Evolutionary conservation across 495 filamentous ascomycete genomes (phyloP), one percentile per base, ranked within the genome.

Genomic region (Lophium mytilinum): DNA sequence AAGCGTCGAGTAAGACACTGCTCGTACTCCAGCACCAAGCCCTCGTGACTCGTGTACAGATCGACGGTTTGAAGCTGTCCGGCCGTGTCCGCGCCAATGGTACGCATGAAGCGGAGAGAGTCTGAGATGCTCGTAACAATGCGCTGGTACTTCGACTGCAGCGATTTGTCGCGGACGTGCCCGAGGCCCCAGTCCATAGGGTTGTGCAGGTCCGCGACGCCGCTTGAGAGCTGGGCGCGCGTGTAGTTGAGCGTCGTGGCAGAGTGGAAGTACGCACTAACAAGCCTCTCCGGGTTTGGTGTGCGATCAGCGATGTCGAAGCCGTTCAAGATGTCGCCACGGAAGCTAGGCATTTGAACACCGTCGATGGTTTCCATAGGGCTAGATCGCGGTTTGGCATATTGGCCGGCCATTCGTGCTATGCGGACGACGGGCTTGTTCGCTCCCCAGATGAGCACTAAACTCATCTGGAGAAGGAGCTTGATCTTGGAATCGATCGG

Each of bases 401-500:
- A 98, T 73, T 98, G 93, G 4, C 93, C 93, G 15, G 93, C 93
- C 84, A 96, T 96, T 48, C 93, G 83, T 15, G 88, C 93, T 62
- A 98, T 93, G 60, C 93, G 83, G 52, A 98, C 89, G 21, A 98
- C 90, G 24, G 89, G 89, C 72, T 94, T 96, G 72, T 95, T 88
- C 54, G 80, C 78, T 42, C 83, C 91, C 83, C 87, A 94, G 70
- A 94, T 87, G 52, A 97, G 77, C 14, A 96, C 88, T 59, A 97
- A 72, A 64, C 87, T 91, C 91, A 97, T 96, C 75, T 97, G 92
- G 37, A 97, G 78, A 12, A 96, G 78, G 10, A 97, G 82, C 72
- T 97, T 97, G 71, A 96, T 89, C 76, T 96, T 97, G 33, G 89
- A 85, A 68, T 96, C 88, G 61, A 98, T 95, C 63, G 87, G 87